phyloP scores from a whole-genome alignment of 208 protist genomes.

The Wallacemonas sp. region DNA sequence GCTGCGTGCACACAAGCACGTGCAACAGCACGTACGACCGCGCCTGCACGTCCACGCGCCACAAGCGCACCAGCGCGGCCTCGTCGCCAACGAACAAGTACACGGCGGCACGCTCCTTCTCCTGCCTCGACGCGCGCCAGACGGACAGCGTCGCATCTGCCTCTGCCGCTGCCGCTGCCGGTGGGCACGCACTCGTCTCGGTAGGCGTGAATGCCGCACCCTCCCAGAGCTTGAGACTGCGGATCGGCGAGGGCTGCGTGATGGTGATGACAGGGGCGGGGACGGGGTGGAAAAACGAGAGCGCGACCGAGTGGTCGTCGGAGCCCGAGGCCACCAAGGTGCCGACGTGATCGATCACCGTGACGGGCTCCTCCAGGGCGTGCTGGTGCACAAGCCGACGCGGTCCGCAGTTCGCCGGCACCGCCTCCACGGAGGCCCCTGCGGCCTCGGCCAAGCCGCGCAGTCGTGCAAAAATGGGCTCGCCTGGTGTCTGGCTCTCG shows the following conservation, averaged over 20 bases:
- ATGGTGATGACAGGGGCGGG: constrained; percentile 40
- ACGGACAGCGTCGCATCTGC: constrained; percentile 15
- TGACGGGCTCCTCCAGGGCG: constrained; percentile 48
- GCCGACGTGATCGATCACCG: constrained; percentile 45
- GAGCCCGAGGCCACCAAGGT: constrained; percentile 53
- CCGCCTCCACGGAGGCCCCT: neutral
- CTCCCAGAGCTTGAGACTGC: constrained; percentile 72
- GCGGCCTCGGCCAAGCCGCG: neutral
- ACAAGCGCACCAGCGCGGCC: constrained; percentile 62
- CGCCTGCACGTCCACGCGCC: constrained; percentile 62
- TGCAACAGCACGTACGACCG: constrained; percentile 42
- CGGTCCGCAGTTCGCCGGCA: constrained; percentile 43
- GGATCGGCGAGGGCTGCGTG: constrained; percentile 45
- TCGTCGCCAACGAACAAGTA: constrained; percentile 78
- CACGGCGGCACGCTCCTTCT: constrained; percentile 46
- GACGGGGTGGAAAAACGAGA: constrained; percentile 70
- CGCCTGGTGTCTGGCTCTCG: too few relatives aligned
- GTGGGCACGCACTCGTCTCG: neutral
- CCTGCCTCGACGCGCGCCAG: constrained; percentile 22
- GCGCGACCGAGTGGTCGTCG: constrained; percentile 38
- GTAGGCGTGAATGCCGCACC: constrained; percentile 37
- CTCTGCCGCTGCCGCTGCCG: neutral
- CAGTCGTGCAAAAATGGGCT: neutral
- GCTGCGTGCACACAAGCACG: constrained; percentile 55
- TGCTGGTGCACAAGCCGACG: constrained; percentile 69